phyloP scores from a whole-genome alignment of 208 protist species.

The Wallacemonas sp. region DNA sequence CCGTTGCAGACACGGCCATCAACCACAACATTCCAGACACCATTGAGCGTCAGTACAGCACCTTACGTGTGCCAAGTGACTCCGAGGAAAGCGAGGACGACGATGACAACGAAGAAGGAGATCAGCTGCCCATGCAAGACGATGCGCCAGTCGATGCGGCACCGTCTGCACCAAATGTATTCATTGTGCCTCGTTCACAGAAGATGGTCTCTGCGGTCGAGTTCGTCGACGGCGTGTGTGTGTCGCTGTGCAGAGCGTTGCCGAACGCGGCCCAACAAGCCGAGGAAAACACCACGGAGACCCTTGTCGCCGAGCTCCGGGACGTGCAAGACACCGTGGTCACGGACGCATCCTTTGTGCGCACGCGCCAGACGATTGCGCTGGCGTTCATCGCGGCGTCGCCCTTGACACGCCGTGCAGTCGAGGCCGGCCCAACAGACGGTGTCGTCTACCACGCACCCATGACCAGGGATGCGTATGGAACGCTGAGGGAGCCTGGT shows the following conservation, averaged over 20 bases:
- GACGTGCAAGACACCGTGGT: no score
- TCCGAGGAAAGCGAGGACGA: not conserved
- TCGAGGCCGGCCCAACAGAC: not conserved
- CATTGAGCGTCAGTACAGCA: not conserved
- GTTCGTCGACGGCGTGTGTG: not conserved
- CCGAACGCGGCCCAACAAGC: no score
- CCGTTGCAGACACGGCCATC: not conserved
- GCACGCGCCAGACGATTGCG: not conserved
- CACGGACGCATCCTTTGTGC: no score
- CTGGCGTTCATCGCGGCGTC: constrained; percentile 3
- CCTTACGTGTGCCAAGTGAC: not conserved
- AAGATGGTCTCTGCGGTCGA: no score
- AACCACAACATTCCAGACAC: not conserved
- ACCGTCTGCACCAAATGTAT: no score
- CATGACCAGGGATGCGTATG: not conserved
- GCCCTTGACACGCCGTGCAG: not conserved
- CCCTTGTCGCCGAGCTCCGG: no score
- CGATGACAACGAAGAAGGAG: not conserved
- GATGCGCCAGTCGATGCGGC: not conserved
- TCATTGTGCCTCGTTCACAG: no score
- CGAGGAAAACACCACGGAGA: no score
- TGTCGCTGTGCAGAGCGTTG: not conserved
- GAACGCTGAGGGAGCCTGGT: not conserved
- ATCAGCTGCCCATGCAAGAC: not conserved
- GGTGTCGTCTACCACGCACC: constrained; percentile 1